These are phyloP conservation scores for Fennellomyces sp. DNA, from an alignment of 371 early-diverging fungal species.

Conservation along the genomic window DNA sequence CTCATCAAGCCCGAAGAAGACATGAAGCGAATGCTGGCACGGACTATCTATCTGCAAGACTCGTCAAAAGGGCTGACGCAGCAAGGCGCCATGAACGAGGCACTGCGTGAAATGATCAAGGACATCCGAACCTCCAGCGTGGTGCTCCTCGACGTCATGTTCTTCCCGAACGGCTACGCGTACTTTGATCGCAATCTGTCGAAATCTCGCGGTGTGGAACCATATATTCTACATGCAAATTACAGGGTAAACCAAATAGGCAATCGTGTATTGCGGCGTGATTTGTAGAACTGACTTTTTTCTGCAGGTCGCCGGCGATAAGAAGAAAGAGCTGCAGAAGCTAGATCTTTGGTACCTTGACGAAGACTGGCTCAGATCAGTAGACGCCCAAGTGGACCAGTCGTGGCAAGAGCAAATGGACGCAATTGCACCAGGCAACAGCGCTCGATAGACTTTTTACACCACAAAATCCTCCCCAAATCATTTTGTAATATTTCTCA, in stretches of 20 bases:
- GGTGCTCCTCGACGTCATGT: slow-evolving; percentile 36
- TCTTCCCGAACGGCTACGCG: slow-evolving; percentile 45
- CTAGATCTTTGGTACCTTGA: slow-evolving; percentile 40
- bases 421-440: slow-evolving; percentile 4
- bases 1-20: slow-evolving; percentile 36
- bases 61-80: slow-evolving; percentile 30
- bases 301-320: slow-evolving; percentile 49
- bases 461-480: no score
- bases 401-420: slow-evolving; percentile 21
- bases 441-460: background rate
- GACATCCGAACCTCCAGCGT: slow-evolving; percentile 34
- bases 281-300: background rate
- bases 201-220: slow-evolving; percentile 28
- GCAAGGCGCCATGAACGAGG: slow-evolving; percentile 45
- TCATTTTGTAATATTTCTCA: background rate
- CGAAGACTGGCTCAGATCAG: slow-evolving; percentile 37
- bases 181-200: slow-evolving; percentile 37
- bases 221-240: slow-evolving; percentile 46
- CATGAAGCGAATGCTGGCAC: slow-evolving; percentile 38
- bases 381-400: slow-evolving; percentile 24
- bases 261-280: background rate
- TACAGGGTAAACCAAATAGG: slow-evolving; percentile 27
- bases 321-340: slow-evolving; percentile 36
- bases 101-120: slow-evolving; percentile 23
- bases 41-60: slow-evolving; percentile 41